Conservation (phyloP, 257 asterid genomes). For the Fraxinus anomala region DNA sequence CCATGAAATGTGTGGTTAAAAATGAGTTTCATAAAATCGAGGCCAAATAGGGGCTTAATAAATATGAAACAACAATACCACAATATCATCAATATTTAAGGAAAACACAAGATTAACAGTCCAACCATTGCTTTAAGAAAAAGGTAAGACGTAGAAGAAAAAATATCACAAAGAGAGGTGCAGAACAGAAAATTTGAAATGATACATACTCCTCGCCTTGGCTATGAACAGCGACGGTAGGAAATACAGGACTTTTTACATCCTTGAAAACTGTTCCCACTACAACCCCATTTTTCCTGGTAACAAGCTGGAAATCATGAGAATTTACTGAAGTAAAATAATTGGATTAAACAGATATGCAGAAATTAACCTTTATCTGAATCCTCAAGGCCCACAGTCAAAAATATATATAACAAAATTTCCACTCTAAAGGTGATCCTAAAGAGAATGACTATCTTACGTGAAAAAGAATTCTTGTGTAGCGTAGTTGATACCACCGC, state of each 20-base stretch:
- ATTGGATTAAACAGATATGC: not conserved
- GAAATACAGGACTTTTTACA: slow-evolving; percentile 76
- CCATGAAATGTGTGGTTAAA: no score
- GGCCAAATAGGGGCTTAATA: not conserved
- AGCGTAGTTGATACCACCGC: slow-evolving; percentile 91
- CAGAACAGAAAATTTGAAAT: slow-evolving; percentile 4
- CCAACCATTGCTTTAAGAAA: slow-evolving; percentile 6
- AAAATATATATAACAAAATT: not conserved
- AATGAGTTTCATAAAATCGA: no score
- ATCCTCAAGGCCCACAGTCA: slow-evolving; percentile 13
- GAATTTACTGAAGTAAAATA: slow-evolving; percentile 20
- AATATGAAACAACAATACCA: not conserved
- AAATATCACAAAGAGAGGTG: not conserved
- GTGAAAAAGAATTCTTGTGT: slow-evolving; percentile 87
- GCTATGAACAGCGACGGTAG: slow-evolving; percentile 96
- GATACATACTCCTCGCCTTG: slow-evolving; percentile 89
- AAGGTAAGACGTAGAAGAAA: slow-evolving; percentile 14
- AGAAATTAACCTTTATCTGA: slow-evolving; percentile 7
- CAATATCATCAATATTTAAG: not conserved
- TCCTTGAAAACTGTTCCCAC: slow-evolving; percentile 81
- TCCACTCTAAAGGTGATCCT: not conserved
- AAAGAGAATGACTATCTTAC: slow-evolving; percentile 47
- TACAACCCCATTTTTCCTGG: slow-evolving; percentile 86
- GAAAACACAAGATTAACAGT: not conserved
- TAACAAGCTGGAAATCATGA: slow-evolving; percentile 30